Base-by-base conservation (phyloP, 2,329 filamentous ascomycete genomes). In the Sporothrix protearum region DNA sequence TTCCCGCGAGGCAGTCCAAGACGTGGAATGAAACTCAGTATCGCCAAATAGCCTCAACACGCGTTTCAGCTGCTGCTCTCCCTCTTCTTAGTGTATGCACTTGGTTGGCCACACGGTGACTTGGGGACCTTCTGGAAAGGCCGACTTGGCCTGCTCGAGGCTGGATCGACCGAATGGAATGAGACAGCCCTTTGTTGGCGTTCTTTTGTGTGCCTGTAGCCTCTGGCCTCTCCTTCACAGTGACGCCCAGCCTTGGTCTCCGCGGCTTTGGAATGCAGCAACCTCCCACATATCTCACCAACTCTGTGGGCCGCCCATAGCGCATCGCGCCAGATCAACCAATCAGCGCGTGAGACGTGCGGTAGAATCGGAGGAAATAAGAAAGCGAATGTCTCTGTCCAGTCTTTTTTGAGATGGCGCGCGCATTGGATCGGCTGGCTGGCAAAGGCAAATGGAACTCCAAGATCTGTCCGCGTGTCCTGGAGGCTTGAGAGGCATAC, bases 1-100 rank as follows among this genome's bases (percentile, higher is more conserved):
- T 39, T 53, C 36, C 51, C 36, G 36, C 25, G 57, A 63, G 57
- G 28, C 25, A 63, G 42, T 22, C 22, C 39, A 49, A 70, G 55
- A 63, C 68, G 39, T 61, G 68, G 68, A 63, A 61, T 63, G 68
- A 70, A 69, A 69, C 53, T 33, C 36, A 45, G 7, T 2, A n/a
- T 45, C n/a, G 8, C 14, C n/a, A 49, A 49, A 51, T 33, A 51
- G 45, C 64, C 28, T 22, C 25, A 51, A 30, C 39, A 12, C 67
- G 67, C 67, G 67, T 69, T 69, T 69, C 67, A 69, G 33, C n/a
- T 47, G 16, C 25, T 49, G 8, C 10, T 53, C 49, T 53, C 30
- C 8, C 28, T 16, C 33, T 61, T 68, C 39, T 33, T 63, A 42
- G 33, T 36, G 33, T 25, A 22, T 36, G 33, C n/a, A 22, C 33